Conservation (phyloP, 2,329 filamentous ascomycete species). For the Albophoma yamanashiensis region DNA sequence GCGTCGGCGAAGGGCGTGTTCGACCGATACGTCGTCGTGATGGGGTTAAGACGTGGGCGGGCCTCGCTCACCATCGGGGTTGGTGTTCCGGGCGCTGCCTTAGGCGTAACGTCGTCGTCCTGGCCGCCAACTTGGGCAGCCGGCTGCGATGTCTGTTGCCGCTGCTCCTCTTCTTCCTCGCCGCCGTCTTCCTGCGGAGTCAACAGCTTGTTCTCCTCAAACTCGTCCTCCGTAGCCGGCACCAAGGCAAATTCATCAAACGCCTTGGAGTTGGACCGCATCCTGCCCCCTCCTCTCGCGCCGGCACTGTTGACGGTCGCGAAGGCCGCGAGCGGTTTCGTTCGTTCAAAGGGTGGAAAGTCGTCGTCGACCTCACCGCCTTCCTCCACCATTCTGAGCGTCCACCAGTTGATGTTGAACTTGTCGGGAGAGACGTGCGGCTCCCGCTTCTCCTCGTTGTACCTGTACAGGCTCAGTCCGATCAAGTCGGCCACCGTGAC, state of each 20-base stretch:
- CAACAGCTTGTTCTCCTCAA: slow-evolving; percentile 54
- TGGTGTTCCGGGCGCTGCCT: slow-evolving; percentile 16
- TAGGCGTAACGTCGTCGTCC: slow-evolving; percentile 9
- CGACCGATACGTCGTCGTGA: slow-evolving; percentile 48
- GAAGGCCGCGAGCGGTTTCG: slow-evolving; percentile 64
- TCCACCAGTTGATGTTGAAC: slow-evolving; percentile 73
- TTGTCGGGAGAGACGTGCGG: slow-evolving; percentile 55
- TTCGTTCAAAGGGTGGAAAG: slow-evolving; percentile 68
- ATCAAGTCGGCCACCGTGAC: slow-evolving; percentile 75
- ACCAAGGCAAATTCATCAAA: slow-evolving; percentile 78
- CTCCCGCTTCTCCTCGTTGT: slow-evolving; percentile 65
- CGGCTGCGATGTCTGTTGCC: background rate
- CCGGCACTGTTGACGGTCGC: slow-evolving; percentile 77
- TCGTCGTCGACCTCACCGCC: slow-evolving; percentile 79
- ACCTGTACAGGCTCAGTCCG: slow-evolving; percentile 66
- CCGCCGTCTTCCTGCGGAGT: slow-evolving; percentile 58
- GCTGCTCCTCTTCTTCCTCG: slow-evolving; percentile 30
- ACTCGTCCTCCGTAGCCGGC: slow-evolving; percentile 57
- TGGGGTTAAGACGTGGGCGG: slow-evolving; percentile 42
- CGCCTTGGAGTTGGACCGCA: slow-evolving; percentile 61
- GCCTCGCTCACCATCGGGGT: slow-evolving; percentile 16
- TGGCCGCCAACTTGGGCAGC: background rate
- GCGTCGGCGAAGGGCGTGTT: slow-evolving; percentile 45
- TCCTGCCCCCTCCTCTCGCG: slow-evolving; percentile 47
- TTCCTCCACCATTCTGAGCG: slow-evolving; percentile 72